Base-by-base conservation (phyloP, 495 filamentous ascomycete species). In the Niebla homalea region DNA sequence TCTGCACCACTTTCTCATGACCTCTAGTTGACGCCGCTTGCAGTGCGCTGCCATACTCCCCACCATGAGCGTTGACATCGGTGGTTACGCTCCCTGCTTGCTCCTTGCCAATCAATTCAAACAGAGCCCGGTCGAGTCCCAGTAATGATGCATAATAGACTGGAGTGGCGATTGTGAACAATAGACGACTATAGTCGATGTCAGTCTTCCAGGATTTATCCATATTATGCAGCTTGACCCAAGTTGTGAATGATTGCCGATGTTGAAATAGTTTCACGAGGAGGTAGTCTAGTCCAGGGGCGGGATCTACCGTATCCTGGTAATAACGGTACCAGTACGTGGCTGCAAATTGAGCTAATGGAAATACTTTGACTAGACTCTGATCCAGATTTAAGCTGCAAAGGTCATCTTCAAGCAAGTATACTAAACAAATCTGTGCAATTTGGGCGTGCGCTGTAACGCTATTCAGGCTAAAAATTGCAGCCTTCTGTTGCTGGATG, bases 381-480 rank as follows among this genome's bases (percentile, higher is more conserved):
- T 49, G 21, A 38, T 50, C 26, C 26, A 48, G 39, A 15, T 36
- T n/a, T 4, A 36, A 47, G 3, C 16, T 49, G 19, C 52, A 61
- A 29, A 65, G 51, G 23, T 32, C 20, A 54, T 52, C 50, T 15
- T 67, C 60, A 32, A 66, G 45, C 12, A 69, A 51, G 45, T 66
- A 69, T 22, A 57, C 55, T n/a, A 65, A 52, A 53, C 64, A 69
- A 11, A 62, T 59, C 19, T 54, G 45, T 26, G 60, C 54, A 47
- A 69, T 58, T 44, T 63, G 57, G 11, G 36, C 26, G 49, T 67
- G 55, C 21, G 64, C 63, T 26, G 22, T 32, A 16, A 44, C 47
- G 26, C 40, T 54, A 26, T 14, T 43, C 18, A 69, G 32, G 11
- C 55, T 56, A 39, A 62, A 68, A 7, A 18, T 40, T 25, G 10